Percentiles rank a stretch among this genome's conserved stretches.
phyloP scores from a whole-genome alignment of 495 filamentous ascomycete genomes.

The Sabuloglossum arenarium region DNA sequence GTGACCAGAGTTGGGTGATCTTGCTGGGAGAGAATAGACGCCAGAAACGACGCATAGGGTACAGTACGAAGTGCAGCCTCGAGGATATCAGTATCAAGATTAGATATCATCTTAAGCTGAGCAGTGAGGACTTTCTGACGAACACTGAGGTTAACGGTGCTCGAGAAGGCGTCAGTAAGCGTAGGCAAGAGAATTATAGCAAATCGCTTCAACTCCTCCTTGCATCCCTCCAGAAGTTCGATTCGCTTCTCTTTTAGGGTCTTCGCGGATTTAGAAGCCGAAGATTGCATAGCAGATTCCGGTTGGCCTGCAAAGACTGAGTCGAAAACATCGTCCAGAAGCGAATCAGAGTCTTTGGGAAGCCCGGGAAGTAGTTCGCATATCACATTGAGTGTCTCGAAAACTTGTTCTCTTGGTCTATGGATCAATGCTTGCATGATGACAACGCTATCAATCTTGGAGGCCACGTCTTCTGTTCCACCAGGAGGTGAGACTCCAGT shows the following conservation, averaged over 20 bases:
- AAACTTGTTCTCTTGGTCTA: conserved; percentile 86
- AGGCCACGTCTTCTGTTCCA: conserved; percentile 57
- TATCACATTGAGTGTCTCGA: conserved; percentile 92
- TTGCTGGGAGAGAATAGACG: conserved; percentile 87
- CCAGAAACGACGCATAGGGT: conserved; percentile 91
- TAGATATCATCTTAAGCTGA: conserved; percentile 97
- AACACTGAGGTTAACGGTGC: conserved; percentile 91
- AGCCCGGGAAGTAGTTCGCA: conserved; percentile 78
- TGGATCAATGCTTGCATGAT: conserved; percentile 99
- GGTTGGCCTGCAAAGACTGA: conserved; percentile 15
- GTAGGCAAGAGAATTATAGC: conserved; percentile 91
- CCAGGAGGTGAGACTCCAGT: conserved; percentile 85
- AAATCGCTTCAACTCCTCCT: conserved; percentile 71
- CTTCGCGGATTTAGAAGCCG: conserved; percentile 27
- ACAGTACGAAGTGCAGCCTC: conserved; percentile 76
- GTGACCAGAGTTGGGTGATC: conserved; percentile 79
- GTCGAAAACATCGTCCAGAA: conserved; percentile 25
- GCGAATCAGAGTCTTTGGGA: conserved; percentile 26
- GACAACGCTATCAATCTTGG: conserved; percentile 87
- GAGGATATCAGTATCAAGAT: conserved; percentile 63
- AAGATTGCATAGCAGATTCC: conserved; percentile 10
- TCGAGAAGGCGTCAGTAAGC: conserved; percentile 90
- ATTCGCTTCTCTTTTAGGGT: conserved; percentile 57
- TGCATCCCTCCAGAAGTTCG: conserved; percentile 57
- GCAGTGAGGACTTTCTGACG: conserved; percentile 92